Base-by-base conservation (phyloP, 1,284 basidiomycete genomes). In the Trametes pubescens region DNA sequence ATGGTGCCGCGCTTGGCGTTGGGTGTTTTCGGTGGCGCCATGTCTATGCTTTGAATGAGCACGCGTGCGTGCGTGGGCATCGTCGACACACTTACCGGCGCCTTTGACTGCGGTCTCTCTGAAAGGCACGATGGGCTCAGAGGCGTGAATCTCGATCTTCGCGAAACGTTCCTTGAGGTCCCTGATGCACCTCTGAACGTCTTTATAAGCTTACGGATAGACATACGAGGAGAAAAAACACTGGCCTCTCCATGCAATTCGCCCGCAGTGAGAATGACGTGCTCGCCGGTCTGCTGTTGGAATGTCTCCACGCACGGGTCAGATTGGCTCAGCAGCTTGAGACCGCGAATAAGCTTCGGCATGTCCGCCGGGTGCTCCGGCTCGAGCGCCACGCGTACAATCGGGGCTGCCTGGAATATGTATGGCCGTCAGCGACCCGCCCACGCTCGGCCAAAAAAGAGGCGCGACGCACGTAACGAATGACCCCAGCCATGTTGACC, bases 231-330 rank as follows among this genome's bases (percentile, higher is more conserved):
- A 3, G 40, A n/a, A 16, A 16, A n/a, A 10, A 2, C 13, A 66
- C 75, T 29, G 64, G 94, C 95, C 86, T 99, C 97, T 24, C 99
- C 81, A 77, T 99, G 98, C 61, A 99, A 80, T 76, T 99, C 98
- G 59, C 98, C 98, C 0, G 98, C 98, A 8, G 95, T 94, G 65
- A 99, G 79, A 69, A 99, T 98, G 60, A 99, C 98, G 77, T 98
- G 94, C 78, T 99, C 98, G 46, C 98, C 98, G 0, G 96, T 98
- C 72, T 95, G 90, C 77, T 99, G 97, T 66, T 99, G 94, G 75
- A 98, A 93, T 0, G 94, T 96, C 76, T 99, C 95, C 18, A 98
- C 97, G 71, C 96, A 99, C 1, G 98, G 97, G 78, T 99, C 98
- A 5, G 96, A 92, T 76, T 99, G 96, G 72, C 93, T 94, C 34